Evolutionary conservation across 2,329 filamentous ascomycete species (phyloP).

Genomic region (Diaporthe aspalathi): DNA sequence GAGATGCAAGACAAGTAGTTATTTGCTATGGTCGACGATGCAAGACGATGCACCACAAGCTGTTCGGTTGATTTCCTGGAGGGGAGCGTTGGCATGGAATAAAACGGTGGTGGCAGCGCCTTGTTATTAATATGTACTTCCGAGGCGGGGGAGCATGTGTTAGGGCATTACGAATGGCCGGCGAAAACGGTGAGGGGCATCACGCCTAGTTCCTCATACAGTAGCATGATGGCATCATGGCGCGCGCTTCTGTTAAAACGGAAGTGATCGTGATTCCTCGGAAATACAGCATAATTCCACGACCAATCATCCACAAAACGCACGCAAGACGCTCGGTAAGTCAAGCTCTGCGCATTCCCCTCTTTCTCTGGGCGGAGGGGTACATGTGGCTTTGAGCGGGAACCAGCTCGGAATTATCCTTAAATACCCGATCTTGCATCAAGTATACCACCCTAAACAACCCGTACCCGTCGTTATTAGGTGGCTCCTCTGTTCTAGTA

Average conservation of each 20-base stretch:
- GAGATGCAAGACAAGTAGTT: background rate
- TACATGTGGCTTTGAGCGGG: background rate
- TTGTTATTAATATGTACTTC: background rate
- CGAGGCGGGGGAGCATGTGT: constrained; percentile 19
- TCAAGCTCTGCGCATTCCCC: background rate
- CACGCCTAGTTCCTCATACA: constrained; percentile 20
- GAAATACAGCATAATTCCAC: background rate
- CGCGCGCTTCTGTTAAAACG: constrained; percentile 7
- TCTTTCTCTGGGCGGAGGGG: background rate
- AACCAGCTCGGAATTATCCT: background rate
- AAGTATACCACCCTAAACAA: background rate
- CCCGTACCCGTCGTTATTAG: background rate
- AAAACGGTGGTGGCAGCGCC: background rate
- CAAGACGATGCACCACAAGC: background rate
- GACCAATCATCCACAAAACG: too few species aligned
- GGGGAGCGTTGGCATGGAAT: background rate
- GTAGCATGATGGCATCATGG: constrained; percentile 29
- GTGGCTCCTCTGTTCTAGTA: too few species aligned
- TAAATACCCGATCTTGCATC: background rate
- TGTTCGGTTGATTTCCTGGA: background rate
- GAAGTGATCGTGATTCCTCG: background rate
- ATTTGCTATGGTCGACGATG: background rate
- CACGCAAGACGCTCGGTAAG: background rate
- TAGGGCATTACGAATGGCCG: constrained; percentile 29
- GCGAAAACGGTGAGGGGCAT: background rate